Evolutionary conservation across 257 asterid genomes (phyloP), one percentile per base, ranked within the genome.

Genomic region (Solanum etuberosum): DNA sequence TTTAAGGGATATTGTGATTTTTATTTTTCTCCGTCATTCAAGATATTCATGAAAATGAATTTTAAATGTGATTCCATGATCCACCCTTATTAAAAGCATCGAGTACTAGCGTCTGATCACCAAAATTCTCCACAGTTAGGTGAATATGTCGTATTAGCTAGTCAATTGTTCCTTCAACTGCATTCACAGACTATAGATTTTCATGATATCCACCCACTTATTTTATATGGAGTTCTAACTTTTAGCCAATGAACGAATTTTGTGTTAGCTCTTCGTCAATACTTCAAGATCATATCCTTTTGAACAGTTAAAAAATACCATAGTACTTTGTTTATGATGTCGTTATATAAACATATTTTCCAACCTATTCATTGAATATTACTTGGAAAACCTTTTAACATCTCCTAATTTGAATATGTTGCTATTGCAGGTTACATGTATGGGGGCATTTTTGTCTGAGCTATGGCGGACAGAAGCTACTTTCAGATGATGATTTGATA

Each of bases 381-480:
- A 11, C 83, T 76, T 32, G 70, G 57, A 76, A 9, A 38, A 76
- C 14, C 70, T 82, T 23, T 42, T 51, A 25, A 27, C 0, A 23
- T 37, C 27, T 63, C 87, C 29, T 65, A 7, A 38, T 46, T 6
- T 43, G 70, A 29, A 21, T 46, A 29, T 42, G 21, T 27, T 13
- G 18, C 43, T 48, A 18, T 71, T 85, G 88, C 67, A 88, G 90
- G 90, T 71, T 81, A 65, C 87, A 85, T 61, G 90, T 88, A 29
- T 88, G 90, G 90, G 51, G 86, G 21, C 88, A 88, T 38, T 88
- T 85, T 71, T 88, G 90, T 57, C 84, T 88, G 83, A 59, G 88
- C 68, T 86, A 80, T 54, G 83, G 76, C 23, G 88, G 83, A n/a
- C 78, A 86, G 78, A 88, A 81, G 67, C 86, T 88, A 15, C 51